Evolutionary conservation across 2,329 filamentous ascomycete genomes (phyloP), one percentile per base, ranked within the genome.

Genomic region (Blastomyces silverae): DNA sequence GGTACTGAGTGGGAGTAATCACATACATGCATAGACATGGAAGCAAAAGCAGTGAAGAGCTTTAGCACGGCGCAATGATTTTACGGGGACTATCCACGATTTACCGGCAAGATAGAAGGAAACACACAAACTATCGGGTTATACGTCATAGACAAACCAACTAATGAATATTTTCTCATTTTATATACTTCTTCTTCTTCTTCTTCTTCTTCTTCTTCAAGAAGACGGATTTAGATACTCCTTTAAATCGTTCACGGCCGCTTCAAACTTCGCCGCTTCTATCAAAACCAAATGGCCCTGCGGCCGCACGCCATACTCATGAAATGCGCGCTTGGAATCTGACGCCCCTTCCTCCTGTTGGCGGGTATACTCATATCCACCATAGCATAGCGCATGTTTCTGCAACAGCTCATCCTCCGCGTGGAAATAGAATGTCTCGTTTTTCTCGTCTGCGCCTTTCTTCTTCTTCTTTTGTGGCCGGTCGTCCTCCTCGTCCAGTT

Each of bases 241-340:
- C 70, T 82, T 82, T 66, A 96, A 83, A 62, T 86, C 89, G 78
- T 90, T 87, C 37, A 95, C 87, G 2, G 92, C 91, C 34, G 78
- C 83, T 69, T 86, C 84, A 72, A 96, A 92, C 78, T 88, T 92
- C 69, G 75, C 78, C 69, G 84, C 89, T 77, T 97, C 92, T 70
- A 97, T 89, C 74, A 97, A 78, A 72, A 96, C 91, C 83, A 96
- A 82, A 77, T 90, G 88, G 13, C 92, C 94, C 74, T 87, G 86
- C 48, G 92, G 86, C 80, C 88, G 89, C 71, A 99, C 88, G 0
- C 94, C 94, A 80, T 92, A 81, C 71, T 99, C 94, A 77, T 96
- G 91, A 78, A 99, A 99, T 0, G 92, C 91, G 67, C 94, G 83
- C 83, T 95, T 97, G 72, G 91, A 92, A 79, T 99, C 94, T 63